A percentile compares a stretch with the other conserved stretches of the same genome.
These are phyloP conservation scores for Geotrichum siamense DNA, from an alignment of 1,139 yeast species.

Conservation along the genomic window DNA sequence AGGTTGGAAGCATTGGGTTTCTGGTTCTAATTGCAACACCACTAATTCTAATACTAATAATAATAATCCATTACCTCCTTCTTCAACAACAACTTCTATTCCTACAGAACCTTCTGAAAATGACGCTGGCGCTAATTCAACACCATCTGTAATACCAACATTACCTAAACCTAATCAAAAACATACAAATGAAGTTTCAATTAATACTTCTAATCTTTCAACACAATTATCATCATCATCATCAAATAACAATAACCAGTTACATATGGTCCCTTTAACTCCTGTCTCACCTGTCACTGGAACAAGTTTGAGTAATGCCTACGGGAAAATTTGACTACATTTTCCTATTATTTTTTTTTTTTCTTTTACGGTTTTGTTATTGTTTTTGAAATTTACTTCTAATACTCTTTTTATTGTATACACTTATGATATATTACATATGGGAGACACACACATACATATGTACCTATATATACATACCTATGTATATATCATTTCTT, in stretches of 20 bases:
- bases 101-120: background rate
- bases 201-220: background rate
- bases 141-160: background rate
- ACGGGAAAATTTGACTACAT: background rate
- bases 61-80: background rate
- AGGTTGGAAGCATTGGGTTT: slow-evolving; percentile 89
- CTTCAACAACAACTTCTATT: background rate
- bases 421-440: too few species aligned
- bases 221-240: background rate
- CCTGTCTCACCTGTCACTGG: slow-evolving; percentile 10
- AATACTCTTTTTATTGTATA: too few species aligned
- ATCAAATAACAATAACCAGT: too few species aligned
- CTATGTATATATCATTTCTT: too few species aligned
- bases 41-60: background rate
- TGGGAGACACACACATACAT: too few species aligned
- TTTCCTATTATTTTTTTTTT: too few species aligned
- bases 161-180: background rate
- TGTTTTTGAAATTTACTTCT: background rate
- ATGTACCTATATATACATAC: too few species aligned
- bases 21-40: slow-evolving; percentile 8
- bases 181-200: background rate
- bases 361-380: background rate
- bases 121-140: background rate
- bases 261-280: slow-evolving; percentile 11
- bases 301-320: background rate